Conservation (phyloP, 257 asterid genomes). For the Cynanchum wilfordii region DNA sequence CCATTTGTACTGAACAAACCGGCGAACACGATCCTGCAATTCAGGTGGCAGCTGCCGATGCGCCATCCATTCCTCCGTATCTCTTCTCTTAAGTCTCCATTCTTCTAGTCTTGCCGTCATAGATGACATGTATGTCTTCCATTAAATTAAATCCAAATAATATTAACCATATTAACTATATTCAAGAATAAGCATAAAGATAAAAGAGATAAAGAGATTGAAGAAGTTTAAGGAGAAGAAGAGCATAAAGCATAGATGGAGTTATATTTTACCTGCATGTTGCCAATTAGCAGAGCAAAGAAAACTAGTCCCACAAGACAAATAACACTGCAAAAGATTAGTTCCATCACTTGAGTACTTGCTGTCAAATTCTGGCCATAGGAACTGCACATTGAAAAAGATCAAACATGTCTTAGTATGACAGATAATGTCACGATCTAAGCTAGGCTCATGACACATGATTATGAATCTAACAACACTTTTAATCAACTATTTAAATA, state of each 20-base stretch:
- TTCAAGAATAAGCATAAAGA: background rate
- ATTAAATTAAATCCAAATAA: constrained; percentile 10
- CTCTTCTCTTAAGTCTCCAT: constrained; percentile 78
- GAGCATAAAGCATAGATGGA: background rate
- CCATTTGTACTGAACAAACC: constrained; percentile 82
- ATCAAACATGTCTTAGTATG: constrained; percentile 7
- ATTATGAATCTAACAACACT: no score
- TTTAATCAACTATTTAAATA: no score
- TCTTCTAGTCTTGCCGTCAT: constrained; percentile 84
- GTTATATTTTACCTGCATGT: constrained; percentile 67
- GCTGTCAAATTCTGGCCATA: constrained; percentile 68
- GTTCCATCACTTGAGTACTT: constrained; percentile 49
- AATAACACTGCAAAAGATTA: constrained; percentile 52
- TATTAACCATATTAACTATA: background rate
- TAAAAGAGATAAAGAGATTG: background rate
- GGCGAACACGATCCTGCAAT: constrained; percentile 71
- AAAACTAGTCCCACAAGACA: constrained; percentile 81
- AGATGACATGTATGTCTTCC: constrained; percentile 78
- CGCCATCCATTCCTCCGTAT: constrained; percentile 94
- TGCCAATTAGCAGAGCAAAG: constrained; percentile 77
- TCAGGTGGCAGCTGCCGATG: constrained; percentile 80
- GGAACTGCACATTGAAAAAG: constrained; percentile 44
- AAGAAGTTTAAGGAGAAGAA: background rate
- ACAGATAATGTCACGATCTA: constrained; percentile 1
- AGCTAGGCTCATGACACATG: no score